Conservation (phyloP, 2,329 filamentous ascomycete species). For the Fusarium albosuccineum region DNA sequence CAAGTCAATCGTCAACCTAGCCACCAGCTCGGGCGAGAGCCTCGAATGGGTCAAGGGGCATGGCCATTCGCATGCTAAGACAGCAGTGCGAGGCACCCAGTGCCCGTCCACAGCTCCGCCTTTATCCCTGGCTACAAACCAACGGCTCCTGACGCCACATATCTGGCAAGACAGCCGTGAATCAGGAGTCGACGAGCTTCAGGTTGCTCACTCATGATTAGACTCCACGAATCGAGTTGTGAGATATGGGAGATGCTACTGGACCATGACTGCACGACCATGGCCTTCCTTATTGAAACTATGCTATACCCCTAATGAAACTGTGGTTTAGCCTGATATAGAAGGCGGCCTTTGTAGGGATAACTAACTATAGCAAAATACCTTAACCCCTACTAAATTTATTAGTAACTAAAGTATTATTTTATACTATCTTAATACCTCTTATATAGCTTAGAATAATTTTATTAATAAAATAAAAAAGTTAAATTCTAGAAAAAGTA, state of each 20-base stretch:
- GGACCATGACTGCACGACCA: conserved; percentile 38
- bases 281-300: too few relatives aligned
- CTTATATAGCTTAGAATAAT: too few relatives aligned
- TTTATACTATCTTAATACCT: too few relatives aligned
- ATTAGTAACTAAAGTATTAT: too few relatives aligned
- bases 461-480: too few relatives aligned
- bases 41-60: conserved; percentile 49
- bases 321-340: too few relatives aligned
- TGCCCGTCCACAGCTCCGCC: conserved; percentile 34
- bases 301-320: too few relatives aligned
- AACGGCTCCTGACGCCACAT: conserved; percentile 48
- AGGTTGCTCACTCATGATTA: conserved; percentile 30
- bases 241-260: conserved; percentile 29
- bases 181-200: conserved; percentile 37
- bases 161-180: conserved; percentile 46
- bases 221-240: conserved; percentile 45
- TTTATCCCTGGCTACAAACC: conserved; percentile 35
- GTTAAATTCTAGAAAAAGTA: too few relatives aligned
- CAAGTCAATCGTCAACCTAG: conserved; percentile 38
- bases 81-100: conserved; percentile 34
- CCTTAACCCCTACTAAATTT: too few relatives aligned
- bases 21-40: conserved; percentile 46
- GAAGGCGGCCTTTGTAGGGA: too few relatives aligned
- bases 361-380: too few relatives aligned
- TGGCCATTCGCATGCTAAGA: conserved; percentile 34